Base-by-base conservation (phyloP, 106 monocot genomes). In the Phalaenopsis aphrodite region DNA sequence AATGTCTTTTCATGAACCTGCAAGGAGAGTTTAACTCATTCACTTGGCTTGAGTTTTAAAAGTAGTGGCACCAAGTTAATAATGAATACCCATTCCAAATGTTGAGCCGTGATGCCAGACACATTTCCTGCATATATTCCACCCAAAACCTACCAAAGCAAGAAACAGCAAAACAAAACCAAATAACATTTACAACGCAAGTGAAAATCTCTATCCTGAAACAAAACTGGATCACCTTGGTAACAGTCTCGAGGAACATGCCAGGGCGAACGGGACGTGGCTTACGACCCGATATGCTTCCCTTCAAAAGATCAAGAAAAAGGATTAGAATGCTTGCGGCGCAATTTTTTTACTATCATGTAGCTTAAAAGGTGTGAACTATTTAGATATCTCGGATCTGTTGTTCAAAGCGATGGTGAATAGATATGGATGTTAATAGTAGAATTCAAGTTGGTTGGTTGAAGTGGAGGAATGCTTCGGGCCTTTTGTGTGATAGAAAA, bases 1-100 rank as follows among this genome's bases (percentile, higher is more conserved):
- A 97, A 90, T 15, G 97, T 97, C 82, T 82, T 94, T 82, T 92
- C 88, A 81, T 97, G 94, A 83, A 94, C 90, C 96, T 96, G 86
- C 36, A 77, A 78, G 24, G 56, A 47, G 52, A 58, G 46, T 0
- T 81, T 17, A 39, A 16, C 3, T 15, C 19, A 39, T 41, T 46
- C 1, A 72, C 21, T 73, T 71, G 38, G 12, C 12, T 75, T 8
- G 15, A 1, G 36, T 30, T 10, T 41, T 5, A n/a, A n/a, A 75
- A 21, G 19, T 48, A 56, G 21, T 11, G 24, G 19, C 61, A 3
- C 14, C 7, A 16, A 66, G 24, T 38, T 14, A 45, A 23, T 5
- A n/a, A 30, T 37, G 78, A 42, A 81, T 81, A 93, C 96, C 97
- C 97, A 98, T 89, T 94, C 97, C 77, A 98, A 75, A 88, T 98